Conservation (phyloP, 2,329 filamentous ascomycete species). For the Clarireedia homoeocarpa region DNA sequence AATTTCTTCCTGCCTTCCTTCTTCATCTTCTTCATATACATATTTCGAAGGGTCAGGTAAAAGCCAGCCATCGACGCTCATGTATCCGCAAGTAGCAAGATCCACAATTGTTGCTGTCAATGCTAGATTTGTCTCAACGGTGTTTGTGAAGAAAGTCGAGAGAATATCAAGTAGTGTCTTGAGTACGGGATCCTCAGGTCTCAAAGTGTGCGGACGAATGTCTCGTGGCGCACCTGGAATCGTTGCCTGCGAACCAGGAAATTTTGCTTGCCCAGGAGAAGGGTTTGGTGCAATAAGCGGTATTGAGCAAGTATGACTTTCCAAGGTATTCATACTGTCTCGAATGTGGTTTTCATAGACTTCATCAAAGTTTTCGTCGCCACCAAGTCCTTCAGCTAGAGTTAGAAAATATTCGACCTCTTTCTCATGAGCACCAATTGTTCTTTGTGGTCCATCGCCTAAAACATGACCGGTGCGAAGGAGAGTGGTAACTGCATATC, state of each 20-base stretch:
- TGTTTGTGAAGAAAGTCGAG: slow-evolving; percentile 78
- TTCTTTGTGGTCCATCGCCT: slow-evolving; percentile 50
- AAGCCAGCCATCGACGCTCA: slow-evolving; percentile 86
- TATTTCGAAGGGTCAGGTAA: slow-evolving; percentile 63
- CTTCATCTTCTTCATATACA: slow-evolving; percentile 42
- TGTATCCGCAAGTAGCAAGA: slow-evolving; percentile 75
- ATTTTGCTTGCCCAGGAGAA: slow-evolving; percentile 47
- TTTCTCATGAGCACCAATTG: slow-evolving; percentile 64
- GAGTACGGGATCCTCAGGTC: slow-evolving; percentile 53
- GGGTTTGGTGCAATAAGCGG: slow-evolving; percentile 57
- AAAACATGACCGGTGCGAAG: slow-evolving; percentile 57
- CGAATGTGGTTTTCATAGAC: slow-evolving; percentile 65
- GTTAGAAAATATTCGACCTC: slow-evolving; percentile 66
- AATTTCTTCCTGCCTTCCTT: slow-evolving; percentile 27
- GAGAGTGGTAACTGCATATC: slow-evolving; percentile 72
- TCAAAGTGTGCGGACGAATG: slow-evolving; percentile 53
- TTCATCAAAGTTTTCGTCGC: slow-evolving; percentile 62
- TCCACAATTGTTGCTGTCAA: slow-evolving; percentile 78
- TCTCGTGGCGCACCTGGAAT: slow-evolving; percentile 54
- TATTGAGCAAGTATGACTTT: slow-evolving; percentile 66
- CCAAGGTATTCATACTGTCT: slow-evolving; percentile 61
- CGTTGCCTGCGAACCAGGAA: slow-evolving; percentile 47
- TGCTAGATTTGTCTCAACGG: slow-evolving; percentile 82
- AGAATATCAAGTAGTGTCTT: slow-evolving; percentile 64
- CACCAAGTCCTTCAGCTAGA: slow-evolving; percentile 60